phyloP scores from a whole-genome alignment of 2,329 filamentous ascomycete genomes.

The Stagonosporopsis rhizophila region DNA sequence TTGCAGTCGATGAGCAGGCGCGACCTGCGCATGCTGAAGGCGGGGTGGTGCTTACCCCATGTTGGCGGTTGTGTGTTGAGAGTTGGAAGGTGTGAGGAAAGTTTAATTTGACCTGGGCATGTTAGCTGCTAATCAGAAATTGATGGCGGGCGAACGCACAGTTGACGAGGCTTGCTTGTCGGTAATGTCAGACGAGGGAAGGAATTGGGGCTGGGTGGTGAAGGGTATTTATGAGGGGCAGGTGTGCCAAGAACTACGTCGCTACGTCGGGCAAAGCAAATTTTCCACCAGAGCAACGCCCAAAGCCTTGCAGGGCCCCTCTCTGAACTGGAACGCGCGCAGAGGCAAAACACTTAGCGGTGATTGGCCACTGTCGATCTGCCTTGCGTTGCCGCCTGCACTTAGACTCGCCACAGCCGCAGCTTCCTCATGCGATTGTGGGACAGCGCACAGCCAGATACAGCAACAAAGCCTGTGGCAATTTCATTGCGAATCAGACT shows the following conservation, averaged over 20 bases:
- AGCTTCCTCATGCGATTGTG: slow-evolving; percentile 31
- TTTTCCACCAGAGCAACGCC: slow-evolving; percentile 13
- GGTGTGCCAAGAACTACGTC: slow-evolving; percentile 9
- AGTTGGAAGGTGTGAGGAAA: slow-evolving; percentile 38
- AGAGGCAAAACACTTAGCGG: slow-evolving; percentile 2
- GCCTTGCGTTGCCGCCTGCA: slow-evolving; percentile 27
- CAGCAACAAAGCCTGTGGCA: slow-evolving; percentile 5
- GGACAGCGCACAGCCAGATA: slow-evolving; percentile 4
- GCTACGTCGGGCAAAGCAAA: slow-evolving; percentile 8
- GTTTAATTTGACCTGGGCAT: slow-evolving; percentile 4
- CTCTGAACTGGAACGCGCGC: slow-evolving; percentile 12
- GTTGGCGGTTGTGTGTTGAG: slow-evolving; percentile 56
- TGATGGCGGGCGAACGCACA: too few species aligned
- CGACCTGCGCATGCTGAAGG: background rate
- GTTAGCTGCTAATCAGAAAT: too few species aligned
- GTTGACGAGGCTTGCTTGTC: too few species aligned
- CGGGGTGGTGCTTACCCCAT: slow-evolving; percentile 64
- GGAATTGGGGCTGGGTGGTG: background rate
- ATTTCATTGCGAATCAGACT: background rate
- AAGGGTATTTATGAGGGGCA: slow-evolving; percentile 17
- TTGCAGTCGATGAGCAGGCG: too few species aligned
- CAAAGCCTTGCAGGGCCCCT: slow-evolving; percentile 20
- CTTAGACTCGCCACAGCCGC: slow-evolving; percentile 30
- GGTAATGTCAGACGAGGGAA: slow-evolving; percentile 3
- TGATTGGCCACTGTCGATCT: slow-evolving; percentile 24